These are phyloP conservation scores for Aspergillus steynii DNA, from an alignment of 495 filamentous ascomycete species.

Conservation along the genomic window DNA sequence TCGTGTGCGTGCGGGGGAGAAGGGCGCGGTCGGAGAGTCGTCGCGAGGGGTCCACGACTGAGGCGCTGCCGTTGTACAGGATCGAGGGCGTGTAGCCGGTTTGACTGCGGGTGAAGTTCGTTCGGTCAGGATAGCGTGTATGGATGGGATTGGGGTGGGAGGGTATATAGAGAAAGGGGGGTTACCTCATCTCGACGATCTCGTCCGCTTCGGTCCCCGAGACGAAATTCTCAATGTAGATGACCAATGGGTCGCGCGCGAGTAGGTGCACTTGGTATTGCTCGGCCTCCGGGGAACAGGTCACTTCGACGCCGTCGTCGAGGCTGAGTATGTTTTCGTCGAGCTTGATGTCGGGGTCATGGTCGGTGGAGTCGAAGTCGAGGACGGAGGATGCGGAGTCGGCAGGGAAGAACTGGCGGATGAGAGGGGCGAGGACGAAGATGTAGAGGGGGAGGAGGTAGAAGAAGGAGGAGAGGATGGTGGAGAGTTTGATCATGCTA, in stretches of 20 bases:
- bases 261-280: constrained; percentile 46
- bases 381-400: constrained; percentile 8
- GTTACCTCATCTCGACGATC: constrained; percentile 51
- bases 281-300: constrained; percentile 26
- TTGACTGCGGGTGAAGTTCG: constrained; percentile 28
- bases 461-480: constrained; percentile 36
- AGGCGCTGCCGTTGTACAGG: constrained; percentile 48
- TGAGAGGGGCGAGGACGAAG: constrained; percentile 30
- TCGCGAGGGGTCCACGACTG: constrained; percentile 45
- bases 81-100: constrained; percentile 55
- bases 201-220: constrained; percentile 48
- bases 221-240: constrained; percentile 59
- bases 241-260: constrained; percentile 50
- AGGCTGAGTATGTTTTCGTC: constrained; percentile 32
- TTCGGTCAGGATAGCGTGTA: neutral
- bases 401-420: constrained; percentile 22
- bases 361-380: constrained; percentile 22
- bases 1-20: constrained; percentile 56
- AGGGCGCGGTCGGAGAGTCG: constrained; percentile 60
- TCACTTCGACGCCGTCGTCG: constrained; percentile 35
- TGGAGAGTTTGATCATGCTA: constrained; percentile 19
- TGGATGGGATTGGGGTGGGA: neutral
- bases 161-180: neutral
- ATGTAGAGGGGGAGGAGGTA: constrained; percentile 45
- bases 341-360: constrained; percentile 16